Conservation (phyloP, 805 yeast species). For the Ogataea henricii region DNA sequence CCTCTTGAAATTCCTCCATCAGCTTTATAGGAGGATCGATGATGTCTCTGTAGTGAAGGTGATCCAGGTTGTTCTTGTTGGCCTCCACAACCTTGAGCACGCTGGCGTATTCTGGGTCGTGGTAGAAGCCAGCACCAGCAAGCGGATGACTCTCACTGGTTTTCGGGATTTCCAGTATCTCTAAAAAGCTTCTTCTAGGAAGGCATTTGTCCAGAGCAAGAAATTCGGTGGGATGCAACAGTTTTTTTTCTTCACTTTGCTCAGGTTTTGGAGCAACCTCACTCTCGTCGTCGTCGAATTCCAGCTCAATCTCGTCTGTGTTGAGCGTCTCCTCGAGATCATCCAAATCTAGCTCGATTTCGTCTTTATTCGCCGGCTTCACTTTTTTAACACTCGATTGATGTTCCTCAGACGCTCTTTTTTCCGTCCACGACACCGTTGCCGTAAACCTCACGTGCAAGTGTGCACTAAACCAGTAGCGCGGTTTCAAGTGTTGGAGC, state of each 20-base stretch:
- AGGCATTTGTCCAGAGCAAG: slow-evolving; percentile 85
- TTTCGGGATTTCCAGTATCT: slow-evolving; percentile 47
- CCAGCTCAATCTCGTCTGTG: slow-evolving; percentile 13
- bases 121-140: slow-evolving; percentile 30
- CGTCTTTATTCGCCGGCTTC: slow-evolving; percentile 25
- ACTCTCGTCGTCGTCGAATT: slow-evolving; percentile 4
- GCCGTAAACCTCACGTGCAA: slow-evolving; percentile 78
- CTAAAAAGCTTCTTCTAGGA: slow-evolving; percentile 61
- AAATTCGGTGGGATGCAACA: slow-evolving; percentile 42
- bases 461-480: slow-evolving; percentile 87
- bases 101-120: slow-evolving; percentile 40
- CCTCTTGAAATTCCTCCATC: slow-evolving; percentile 15
- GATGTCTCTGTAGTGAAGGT: slow-evolving; percentile 12
- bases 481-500: slow-evolving; percentile 57
- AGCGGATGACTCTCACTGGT: slow-evolving; percentile 22
- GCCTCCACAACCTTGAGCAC: slow-evolving; percentile 23
- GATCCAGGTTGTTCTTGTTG: slow-evolving; percentile 16
- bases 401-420: neutral
- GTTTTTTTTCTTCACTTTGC: slow-evolving; percentile 24
- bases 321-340: slow-evolving; percentile 11
- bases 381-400: neutral
- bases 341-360: slow-evolving; percentile 33
- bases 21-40: slow-evolving; percentile 17
- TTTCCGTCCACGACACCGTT: slow-evolving; percentile 33
- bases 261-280: slow-evolving; percentile 23